Base-by-base conservation (phyloP, 1,284 basidiomycete species). In the Apiotrichum montevideense region DNA sequence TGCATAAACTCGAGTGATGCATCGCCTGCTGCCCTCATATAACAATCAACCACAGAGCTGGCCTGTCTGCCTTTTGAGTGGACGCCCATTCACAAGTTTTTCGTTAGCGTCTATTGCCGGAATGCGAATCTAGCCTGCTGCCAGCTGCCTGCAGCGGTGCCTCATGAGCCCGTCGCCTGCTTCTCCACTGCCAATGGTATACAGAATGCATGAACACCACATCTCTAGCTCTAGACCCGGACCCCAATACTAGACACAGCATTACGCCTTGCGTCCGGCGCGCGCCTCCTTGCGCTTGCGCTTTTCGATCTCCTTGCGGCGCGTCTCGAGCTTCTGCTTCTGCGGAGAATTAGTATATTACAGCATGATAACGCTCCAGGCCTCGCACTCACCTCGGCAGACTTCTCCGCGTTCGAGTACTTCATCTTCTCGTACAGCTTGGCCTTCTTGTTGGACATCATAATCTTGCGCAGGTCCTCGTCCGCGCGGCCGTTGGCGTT, bases 341-440 rank as follows among this genome's bases (percentile, higher is more conserved):
- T 85, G 85, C 40, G 63, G 40, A 39, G 8, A 21, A 21, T 21
- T 21, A 21, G 21, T 21, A 21, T 21, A 21, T 21, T 21, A 21
- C 21, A 21, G 21, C 21, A 21, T 21, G 21, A 21, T 21, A 21
- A 21, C 21, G 21, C 21, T 21, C 21, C 21, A 21, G 21, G 21
- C 21, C 21, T 21, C 21, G 21, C 35, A 78, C 85, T 68, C 72
- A 93, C 91, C 86, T 96, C 92, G 39, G 83, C 80, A 33, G 82
- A 80, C 61, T 86, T 85, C 77, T 89, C 90, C 72, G 83, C 83
- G 73, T 94, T 84, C 61, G 87, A 86, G 76, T 90, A 86, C 78
- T 92, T 90, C 84, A 98, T 88, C 79, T 90, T 89, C 77, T 95
- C 91, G 79, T 96, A 98, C 67, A 98, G 77, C 79, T 96, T 97